Evolutionary conservation across 371 early-diverging fungal genomes (phyloP).

Genomic region (Sporodiniella umbellata): DNA sequence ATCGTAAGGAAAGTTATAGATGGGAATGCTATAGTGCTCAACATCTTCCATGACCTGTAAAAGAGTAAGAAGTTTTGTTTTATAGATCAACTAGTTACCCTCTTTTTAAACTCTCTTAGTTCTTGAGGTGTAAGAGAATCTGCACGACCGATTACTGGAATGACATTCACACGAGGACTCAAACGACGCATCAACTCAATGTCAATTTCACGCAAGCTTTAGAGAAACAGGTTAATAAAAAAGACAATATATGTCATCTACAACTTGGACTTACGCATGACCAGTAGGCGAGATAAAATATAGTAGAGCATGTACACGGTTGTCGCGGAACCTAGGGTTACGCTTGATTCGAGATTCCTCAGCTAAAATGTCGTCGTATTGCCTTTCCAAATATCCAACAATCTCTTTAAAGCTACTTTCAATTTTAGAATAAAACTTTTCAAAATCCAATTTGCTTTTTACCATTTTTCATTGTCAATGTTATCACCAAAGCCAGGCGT

Average conservation of each 20-base stretch:
- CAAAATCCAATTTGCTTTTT: slow-evolving; percentile 3
- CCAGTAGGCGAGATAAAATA: slow-evolving; percentile 98
- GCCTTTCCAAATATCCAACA: slow-evolving; percentile 89
- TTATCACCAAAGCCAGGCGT: slow-evolving; percentile 97
- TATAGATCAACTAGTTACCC: slow-evolving; percentile 42
- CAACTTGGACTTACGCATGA: slow-evolving; percentile 63
- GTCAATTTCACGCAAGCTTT: slow-evolving; percentile 91
- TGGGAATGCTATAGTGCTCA: slow-evolving; percentile 89
- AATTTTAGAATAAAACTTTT: neutral
- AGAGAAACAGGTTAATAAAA: neutral
- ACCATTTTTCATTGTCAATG: slow-evolving; percentile 79
- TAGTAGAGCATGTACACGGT: slow-evolving; percentile 95
- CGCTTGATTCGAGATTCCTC: slow-evolving; percentile 94
- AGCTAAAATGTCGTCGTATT: slow-evolving; percentile 94
- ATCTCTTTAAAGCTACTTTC: slow-evolving; percentile 74
- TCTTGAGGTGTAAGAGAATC: slow-evolving; percentile 77
- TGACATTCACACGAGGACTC: slow-evolving; percentile 91
- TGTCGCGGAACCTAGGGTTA: slow-evolving; percentile 95
- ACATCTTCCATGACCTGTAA: slow-evolving; percentile 85
- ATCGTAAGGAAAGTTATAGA: slow-evolving; percentile 81
- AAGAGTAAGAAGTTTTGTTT: neutral
- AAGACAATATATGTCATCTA: neutral
- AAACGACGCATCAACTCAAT: slow-evolving; percentile 95
- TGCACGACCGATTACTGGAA: slow-evolving; percentile 86
- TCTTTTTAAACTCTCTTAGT: slow-evolving; percentile 78